Base-by-base conservation (phyloP, 331 rosid species). In the Acacia concinna region DNA sequence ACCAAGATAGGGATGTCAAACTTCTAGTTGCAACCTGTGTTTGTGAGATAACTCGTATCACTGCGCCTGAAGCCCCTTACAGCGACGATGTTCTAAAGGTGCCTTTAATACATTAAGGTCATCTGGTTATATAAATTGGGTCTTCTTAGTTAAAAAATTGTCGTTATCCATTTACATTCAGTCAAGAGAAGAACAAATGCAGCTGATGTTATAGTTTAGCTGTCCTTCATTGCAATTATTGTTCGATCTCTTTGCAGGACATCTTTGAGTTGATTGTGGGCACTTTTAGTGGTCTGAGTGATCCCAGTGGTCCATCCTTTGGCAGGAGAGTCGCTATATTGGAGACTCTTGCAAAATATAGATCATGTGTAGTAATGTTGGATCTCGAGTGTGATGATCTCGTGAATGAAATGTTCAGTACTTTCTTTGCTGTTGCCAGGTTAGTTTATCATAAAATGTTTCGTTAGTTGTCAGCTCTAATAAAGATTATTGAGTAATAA, bases 321-420 rank as follows among this genome's bases (percentile, higher is more conserved):
- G 89, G 89, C 49, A 87, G 87, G 85, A 93, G 94, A 87, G 98
- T 91, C 79, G 88, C 78, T 78, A 95, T 95, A 81, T 82, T 95
- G 92, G 98, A 93, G 82, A 95, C 97, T 77, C 88, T 95, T 74
- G 98, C 99, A 30, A 95, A 91, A 78, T 95, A 95, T 81, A 93
- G 99, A 88, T 95, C 99, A 8, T 95, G 99, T 65, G 99, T 95
- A 78, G 99, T 95, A 57, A 93, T 95, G 98, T 79, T 95, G 88
- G 99, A 95, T 87, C 99, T 95, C 52, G 99, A 95, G 83, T 95
- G 99, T 84, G 96, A 95, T 79, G 97, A 89, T 78, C 81, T 95
- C 84, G 99, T 95, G 78, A 91, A 89, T 79, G 96, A 95, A 75
- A 95, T 95, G 94, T 91, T 95, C 91, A 85, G 87, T 81, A 90